These are phyloP conservation scores for Alnus rubra DNA, from an alignment of 306 rosid genomes.

Conservation along the genomic window DNA sequence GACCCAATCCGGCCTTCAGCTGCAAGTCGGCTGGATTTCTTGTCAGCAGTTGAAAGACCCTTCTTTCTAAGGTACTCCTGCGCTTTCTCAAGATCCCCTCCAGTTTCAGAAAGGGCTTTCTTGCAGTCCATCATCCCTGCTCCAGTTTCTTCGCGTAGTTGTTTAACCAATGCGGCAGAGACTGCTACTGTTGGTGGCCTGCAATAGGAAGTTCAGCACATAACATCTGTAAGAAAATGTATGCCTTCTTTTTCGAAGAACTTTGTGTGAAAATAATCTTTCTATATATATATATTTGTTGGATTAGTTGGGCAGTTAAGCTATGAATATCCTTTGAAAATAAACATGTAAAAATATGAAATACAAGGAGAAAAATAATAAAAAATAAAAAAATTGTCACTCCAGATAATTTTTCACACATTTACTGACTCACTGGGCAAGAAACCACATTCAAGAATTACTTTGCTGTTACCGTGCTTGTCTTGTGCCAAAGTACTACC, in stretches of 20 bases:
- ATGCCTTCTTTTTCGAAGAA: background rate
- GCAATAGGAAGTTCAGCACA: constrained; percentile 31
- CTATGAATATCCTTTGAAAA: background rate
- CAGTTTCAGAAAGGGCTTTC: constrained; percentile 93
- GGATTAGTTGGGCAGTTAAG: background rate
- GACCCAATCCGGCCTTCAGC: constrained; percentile 98
- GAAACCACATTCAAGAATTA: background rate
- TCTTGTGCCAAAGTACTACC: background rate
- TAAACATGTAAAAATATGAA: background rate
- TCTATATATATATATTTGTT: background rate
- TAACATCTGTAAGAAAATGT: constrained; percentile 15
- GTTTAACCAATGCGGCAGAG: constrained; percentile 83
- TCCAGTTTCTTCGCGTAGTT: constrained; percentile 91
- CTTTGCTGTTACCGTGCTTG: background rate
- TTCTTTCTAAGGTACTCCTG: constrained; percentile 95
- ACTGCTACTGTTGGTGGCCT: constrained; percentile 67
- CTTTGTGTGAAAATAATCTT: background rate
- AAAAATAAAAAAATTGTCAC: background rate
- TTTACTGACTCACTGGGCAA: background rate
- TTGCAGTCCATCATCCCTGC: constrained; percentile 99
- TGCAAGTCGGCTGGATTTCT: constrained; percentile 89
- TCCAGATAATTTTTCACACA: background rate
- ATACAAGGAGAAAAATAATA: background rate
- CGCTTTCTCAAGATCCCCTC: constrained; percentile 94
- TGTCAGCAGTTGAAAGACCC: constrained; percentile 92